These are phyloP conservation scores for Monosporascus sp. DNA, from an alignment of 2,329 filamentous ascomycete genomes.

Conservation along the genomic window DNA sequence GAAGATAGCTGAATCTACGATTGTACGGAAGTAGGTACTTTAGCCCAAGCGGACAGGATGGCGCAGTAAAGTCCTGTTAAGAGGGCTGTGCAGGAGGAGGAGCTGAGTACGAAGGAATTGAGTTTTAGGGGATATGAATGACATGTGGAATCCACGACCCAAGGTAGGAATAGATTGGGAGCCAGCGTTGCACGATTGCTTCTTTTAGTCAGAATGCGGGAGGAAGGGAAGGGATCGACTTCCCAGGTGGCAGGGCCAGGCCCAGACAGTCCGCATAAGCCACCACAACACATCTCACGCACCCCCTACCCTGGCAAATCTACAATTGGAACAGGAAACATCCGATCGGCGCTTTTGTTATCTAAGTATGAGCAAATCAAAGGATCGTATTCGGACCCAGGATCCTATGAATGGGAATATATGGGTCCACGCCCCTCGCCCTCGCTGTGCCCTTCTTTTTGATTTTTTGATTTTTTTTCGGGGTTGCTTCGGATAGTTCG, in stretches of 20 bases:
- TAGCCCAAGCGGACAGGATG: background rate
- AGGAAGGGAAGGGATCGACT: too few relatives aligned
- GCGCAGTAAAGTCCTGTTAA: background rate
- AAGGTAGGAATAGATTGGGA: too few relatives aligned
- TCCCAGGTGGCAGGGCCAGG: background rate
- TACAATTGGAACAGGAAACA: background rate
- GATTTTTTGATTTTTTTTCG: too few relatives aligned
- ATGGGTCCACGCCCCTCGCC: background rate
- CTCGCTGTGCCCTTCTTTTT: too few relatives aligned
- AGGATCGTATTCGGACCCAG: background rate
- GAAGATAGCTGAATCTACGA: background rate
- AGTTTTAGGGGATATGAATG: too few relatives aligned
- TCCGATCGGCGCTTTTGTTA: background rate
- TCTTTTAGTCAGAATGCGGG: too few relatives aligned
- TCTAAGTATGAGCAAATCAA: background rate
- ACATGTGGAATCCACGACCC: too few relatives aligned
- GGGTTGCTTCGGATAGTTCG: too few relatives aligned
- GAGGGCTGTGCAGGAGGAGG: background rate
- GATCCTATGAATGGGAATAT: background rate
- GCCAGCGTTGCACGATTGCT: too few relatives aligned
- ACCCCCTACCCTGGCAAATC: background rate
- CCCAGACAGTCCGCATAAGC: background rate
- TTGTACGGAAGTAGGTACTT: background rate
- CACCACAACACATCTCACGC: background rate
- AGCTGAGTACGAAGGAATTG: too few relatives aligned